Percentiles rank a stretch among this genome's conserved stretches.
These are phyloP conservation scores for Pestalotiopsis sp. DNA, from an alignment of 2,329 filamentous ascomycete genomes.

Conservation along the genomic window DNA sequence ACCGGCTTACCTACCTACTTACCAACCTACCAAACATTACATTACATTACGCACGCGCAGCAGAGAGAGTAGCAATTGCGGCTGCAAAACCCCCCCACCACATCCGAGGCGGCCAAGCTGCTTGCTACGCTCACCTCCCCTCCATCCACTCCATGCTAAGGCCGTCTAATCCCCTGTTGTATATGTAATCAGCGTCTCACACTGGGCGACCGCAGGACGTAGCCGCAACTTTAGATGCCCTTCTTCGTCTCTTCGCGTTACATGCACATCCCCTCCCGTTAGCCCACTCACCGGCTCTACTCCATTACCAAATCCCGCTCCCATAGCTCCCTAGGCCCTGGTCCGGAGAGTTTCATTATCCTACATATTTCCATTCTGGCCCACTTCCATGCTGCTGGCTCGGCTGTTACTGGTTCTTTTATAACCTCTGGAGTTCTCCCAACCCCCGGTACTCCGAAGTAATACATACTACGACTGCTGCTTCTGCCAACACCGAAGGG, in stretches of 20 bases:
- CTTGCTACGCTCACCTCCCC: slow-evolving; percentile 19
- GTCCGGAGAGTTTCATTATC: slow-evolving; percentile 12
- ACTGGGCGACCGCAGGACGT: slow-evolving; percentile 26
- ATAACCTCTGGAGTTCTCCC: slow-evolving; percentile 4
- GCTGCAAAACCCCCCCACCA: slow-evolving; percentile 11
- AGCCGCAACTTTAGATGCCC: slow-evolving; percentile 25
- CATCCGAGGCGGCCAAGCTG: slow-evolving; percentile 13
- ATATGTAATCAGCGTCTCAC: slow-evolving; percentile 35
- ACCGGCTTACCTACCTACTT: not conserved
- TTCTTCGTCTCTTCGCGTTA: slow-evolving; percentile 24
- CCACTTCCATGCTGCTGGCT: slow-evolving; percentile 9
- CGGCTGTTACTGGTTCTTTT: slow-evolving; percentile 9
- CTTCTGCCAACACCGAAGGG: not conserved
- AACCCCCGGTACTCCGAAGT: slow-evolving; percentile 4
- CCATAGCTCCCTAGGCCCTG: not conserved
- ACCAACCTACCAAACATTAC: too few relatives aligned
- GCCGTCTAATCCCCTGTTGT: slow-evolving; percentile 30
- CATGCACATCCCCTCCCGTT: slow-evolving; percentile 25
- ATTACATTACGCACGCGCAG: not conserved
- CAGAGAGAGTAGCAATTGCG: not conserved
- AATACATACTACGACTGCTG: not conserved
- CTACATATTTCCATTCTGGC: slow-evolving; percentile 16
- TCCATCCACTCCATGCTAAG: slow-evolving; percentile 19
- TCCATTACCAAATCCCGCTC: slow-evolving; percentile 27
- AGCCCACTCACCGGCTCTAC: slow-evolving; percentile 18